Evolutionary conservation across 2,329 filamentous ascomycete genomes (phyloP).

Genomic region (Cladophialophora bantiana): DNA sequence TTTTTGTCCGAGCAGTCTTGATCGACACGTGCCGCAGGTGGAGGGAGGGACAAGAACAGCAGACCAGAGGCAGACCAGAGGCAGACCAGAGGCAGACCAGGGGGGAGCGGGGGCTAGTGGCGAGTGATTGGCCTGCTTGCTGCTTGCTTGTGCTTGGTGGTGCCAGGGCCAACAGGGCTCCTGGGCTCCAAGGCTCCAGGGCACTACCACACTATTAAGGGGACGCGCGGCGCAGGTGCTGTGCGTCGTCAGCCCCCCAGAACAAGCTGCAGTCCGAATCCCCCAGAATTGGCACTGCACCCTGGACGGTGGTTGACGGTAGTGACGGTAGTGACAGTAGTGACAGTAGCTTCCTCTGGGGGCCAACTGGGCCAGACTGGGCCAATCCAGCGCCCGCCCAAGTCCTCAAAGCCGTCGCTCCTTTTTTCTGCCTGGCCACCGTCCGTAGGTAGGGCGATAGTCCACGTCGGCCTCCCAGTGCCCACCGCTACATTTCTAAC

Average conservation of each 20-base stretch:
- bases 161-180: background rate
- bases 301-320: background rate
- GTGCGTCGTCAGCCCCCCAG: conserved; percentile 17
- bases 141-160: background rate
- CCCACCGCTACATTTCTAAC: background rate
- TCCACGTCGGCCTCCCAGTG: conserved; percentile 6
- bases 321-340: too few relatives aligned
- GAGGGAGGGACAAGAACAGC: background rate
- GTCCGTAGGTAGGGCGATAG: background rate
- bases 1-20: background rate
- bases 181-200: background rate
- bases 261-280: conserved; percentile 8
- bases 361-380: background rate
- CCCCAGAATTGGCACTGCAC: conserved; percentile 4
- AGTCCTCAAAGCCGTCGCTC: background rate
- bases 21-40: background rate
- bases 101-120: background rate
- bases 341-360: too few relatives aligned
- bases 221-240: conserved; percentile 16
- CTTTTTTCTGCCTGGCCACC: background rate
- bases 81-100: background rate
- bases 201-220: background rate
- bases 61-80: background rate
- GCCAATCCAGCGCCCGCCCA: conserved; percentile 1
- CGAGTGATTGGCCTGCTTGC: conserved; percentile 2